Conservation (phyloP, 352 stramenopile genomes). For the Globisporangium yorkense region DNA sequence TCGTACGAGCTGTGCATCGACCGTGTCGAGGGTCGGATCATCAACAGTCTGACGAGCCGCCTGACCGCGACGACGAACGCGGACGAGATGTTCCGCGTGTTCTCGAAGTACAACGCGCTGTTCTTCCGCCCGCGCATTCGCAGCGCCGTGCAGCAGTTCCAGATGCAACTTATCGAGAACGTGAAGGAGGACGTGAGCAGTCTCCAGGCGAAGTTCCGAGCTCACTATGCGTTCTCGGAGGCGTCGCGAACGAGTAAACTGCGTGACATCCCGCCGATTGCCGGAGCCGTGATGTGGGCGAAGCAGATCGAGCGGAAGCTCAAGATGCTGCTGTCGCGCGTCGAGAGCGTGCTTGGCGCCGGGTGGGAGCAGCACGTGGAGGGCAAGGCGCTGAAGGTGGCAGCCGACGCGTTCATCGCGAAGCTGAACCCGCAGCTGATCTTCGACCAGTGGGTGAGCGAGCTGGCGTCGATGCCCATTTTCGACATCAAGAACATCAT, state of each 20-base stretch:
- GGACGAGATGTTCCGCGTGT: slow-evolving; percentile 96
- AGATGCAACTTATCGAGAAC: slow-evolving; percentile 98
- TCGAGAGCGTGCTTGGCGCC: slow-evolving; percentile 94
- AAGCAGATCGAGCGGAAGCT: slow-evolving; percentile 99
- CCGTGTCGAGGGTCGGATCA: slow-evolving; percentile 90
- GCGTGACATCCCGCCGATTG: slow-evolving; percentile 96
- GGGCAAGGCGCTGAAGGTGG: slow-evolving; percentile 93
- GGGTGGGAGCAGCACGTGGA: slow-evolving; percentile 98
- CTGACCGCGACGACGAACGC: slow-evolving; percentile 88
- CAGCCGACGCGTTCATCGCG: slow-evolving; percentile 79
- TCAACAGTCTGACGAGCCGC: slow-evolving; percentile 82
- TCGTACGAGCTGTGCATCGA: slow-evolving; percentile 91
- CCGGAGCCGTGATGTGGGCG: slow-evolving; percentile 98
- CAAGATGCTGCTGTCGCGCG: slow-evolving; percentile 93
- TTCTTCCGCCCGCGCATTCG: slow-evolving; percentile 94
- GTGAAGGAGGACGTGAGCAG: slow-evolving; percentile 96
- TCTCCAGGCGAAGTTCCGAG: slow-evolving; percentile 93
- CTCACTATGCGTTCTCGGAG: slow-evolving; percentile 96
- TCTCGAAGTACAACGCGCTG: slow-evolving; percentile 97
- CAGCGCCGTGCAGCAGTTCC: slow-evolving; percentile 97
- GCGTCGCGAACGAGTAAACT: slow-evolving; percentile 92
- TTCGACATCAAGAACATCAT: slow-evolving; percentile 92
- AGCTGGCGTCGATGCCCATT: slow-evolving; percentile 86
- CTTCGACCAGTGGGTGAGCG: slow-evolving; percentile 94
- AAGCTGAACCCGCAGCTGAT: slow-evolving; percentile 89